Percentiles rank a stretch among this genome's conserved stretches.
phyloP scores from a whole-genome alignment of 805 yeast genomes.

The Barnettozyma siamensis region DNA sequence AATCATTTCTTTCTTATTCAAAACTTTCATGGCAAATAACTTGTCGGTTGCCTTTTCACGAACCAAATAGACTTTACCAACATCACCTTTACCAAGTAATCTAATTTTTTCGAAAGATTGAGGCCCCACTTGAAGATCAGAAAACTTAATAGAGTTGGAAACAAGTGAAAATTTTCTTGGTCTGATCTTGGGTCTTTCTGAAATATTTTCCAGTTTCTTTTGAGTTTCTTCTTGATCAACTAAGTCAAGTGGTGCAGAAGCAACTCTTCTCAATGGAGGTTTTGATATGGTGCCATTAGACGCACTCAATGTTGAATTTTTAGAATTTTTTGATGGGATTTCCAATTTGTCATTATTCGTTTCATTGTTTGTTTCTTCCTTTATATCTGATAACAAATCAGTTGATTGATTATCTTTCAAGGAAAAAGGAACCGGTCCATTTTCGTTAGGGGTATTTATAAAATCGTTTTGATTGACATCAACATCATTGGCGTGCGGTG shows the following conservation, averaged over 20 bases:
- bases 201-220: conserved; percentile 14
- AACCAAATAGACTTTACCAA: conserved; percentile 92
- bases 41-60: conserved; percentile 70
- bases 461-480: conserved; percentile 6
- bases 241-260: conserved; percentile 74
- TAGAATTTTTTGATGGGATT: background rate
- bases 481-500: conserved; percentile 39
- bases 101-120: conserved; percentile 83
- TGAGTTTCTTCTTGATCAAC: conserved; percentile 15
- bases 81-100: conserved; percentile 95
- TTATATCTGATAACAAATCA: conserved; percentile 20
- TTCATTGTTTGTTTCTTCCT: conserved; percentile 24
- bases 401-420: conserved; percentile 26
- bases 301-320: background rate
- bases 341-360: background rate
- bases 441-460: conserved; percentile 12
- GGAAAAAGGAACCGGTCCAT: conserved; percentile 29
- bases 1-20: conserved; percentile 89
- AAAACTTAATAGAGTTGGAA: conserved; percentile 62
- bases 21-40: conserved; percentile 87
- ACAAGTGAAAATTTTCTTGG: conserved; percentile 43
- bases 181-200: conserved; percentile 21
- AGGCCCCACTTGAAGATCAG: conserved; percentile 80
- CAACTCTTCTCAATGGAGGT: conserved; percentile 59
- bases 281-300: background rate